Evolutionary conservation across 192 early-diverging fungal genomes (phyloP).

Genomic region (Backusella tuberculispora): DNA sequence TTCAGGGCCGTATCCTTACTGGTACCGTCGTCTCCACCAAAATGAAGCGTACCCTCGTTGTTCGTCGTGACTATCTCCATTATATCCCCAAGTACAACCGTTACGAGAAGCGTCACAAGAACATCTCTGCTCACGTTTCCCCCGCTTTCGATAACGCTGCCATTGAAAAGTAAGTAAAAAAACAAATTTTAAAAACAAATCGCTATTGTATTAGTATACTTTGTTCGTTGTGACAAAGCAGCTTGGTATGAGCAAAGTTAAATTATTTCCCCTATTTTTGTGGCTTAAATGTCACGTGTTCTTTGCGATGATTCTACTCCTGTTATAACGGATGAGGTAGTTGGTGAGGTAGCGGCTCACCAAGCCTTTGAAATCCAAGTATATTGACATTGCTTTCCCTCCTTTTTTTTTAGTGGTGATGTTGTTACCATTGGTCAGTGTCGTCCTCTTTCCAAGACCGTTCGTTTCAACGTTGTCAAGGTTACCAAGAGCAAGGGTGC

Average conservation of each 20-base stretch:
- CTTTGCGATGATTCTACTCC: conserved; percentile 14
- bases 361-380: conserved; percentile 40
- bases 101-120: conserved; percentile 99
- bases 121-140: conserved; percentile 94
- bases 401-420: conserved; percentile 66
- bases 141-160: conserved; percentile 85
- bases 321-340: conserved; percentile 37
- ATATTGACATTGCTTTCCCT: conserved; percentile 15
- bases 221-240: conserved; percentile 29
- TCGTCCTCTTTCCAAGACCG: conserved; percentile 98
- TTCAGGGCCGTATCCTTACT: conserved; percentile 96
- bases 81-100: conserved; percentile 99
- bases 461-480: conserved; percentile 99
- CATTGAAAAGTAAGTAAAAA: conserved; percentile 46
- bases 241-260: conserved; percentile 15
- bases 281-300: not conserved
- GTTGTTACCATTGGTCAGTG: conserved; percentile 97
- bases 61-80: conserved; percentile 99
- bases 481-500: conserved; percentile 83
- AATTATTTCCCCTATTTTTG: not conserved
- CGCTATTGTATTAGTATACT: conserved; percentile 5
- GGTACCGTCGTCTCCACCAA: conserved; percentile 92
- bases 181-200: not conserved
- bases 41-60: conserved; percentile 99
- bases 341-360: conserved; percentile 50